A percentile compares a stretch with the other conserved stretches of the same genome.
Conservation (phyloP, 1,139 yeast genomes). For the Cylindricascospora bacillispora region DNA sequence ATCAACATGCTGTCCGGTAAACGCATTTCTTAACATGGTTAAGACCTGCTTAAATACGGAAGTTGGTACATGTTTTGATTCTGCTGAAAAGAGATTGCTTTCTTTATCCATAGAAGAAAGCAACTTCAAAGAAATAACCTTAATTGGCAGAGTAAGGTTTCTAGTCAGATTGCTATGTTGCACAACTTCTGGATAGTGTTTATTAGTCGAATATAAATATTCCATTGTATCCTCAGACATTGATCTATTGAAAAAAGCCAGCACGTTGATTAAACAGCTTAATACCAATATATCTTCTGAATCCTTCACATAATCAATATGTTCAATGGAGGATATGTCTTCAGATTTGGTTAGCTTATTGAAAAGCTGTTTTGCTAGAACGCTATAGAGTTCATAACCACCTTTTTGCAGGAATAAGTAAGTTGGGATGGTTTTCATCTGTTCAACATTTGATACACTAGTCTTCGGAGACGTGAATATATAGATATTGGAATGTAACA, state of each 20-base stretch:
- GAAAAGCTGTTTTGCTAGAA: conserved; percentile 13
- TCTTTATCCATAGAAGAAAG: conserved; percentile 11
- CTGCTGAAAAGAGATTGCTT: conserved; percentile 12
- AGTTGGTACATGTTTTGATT: conserved; percentile 19
- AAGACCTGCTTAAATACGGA: conserved; percentile 24
- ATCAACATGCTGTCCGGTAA: conserved; percentile 1
- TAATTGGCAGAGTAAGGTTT: conserved; percentile 15
- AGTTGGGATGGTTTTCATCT: conserved; percentile 33
- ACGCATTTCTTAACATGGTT: conserved; percentile 19
- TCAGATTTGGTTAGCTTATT: conserved; percentile 15
- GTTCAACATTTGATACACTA: conserved; percentile 19
- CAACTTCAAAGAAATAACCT: conserved; percentile 14
- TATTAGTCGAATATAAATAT: conserved; percentile 14
- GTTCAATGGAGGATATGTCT: conserved; percentile 26
- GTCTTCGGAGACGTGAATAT: conserved; percentile 21
- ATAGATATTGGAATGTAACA: conserved; percentile 20
- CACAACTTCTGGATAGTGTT: conserved; percentile 16
- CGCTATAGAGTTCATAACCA: conserved; percentile 27
- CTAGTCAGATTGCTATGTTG: conserved; percentile 17
- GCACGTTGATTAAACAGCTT: conserved; percentile 31
- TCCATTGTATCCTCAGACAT: conserved; percentile 25
- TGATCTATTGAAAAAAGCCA: conserved; percentile 32
- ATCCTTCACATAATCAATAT: conserved; percentile 30
- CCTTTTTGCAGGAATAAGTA: conserved; percentile 37
- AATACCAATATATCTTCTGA: conserved; percentile 30